Evolutionary conservation across 2,329 filamentous ascomycete species (phyloP), one percentile per base, ranked within the genome.

Genomic region (Microsporum audouinii): DNA sequence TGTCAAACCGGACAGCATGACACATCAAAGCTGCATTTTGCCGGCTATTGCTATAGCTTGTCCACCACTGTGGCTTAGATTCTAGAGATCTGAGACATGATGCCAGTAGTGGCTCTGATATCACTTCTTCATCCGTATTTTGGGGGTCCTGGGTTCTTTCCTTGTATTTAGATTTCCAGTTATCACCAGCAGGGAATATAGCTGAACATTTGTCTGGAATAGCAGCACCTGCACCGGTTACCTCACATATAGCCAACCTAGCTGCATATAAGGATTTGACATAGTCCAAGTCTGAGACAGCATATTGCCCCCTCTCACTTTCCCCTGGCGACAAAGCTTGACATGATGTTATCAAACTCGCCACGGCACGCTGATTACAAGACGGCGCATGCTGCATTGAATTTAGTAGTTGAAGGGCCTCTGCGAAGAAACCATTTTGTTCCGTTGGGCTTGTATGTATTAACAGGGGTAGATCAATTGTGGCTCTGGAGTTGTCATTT

Each of bases 1-100:
- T 77, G 59, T 84, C 80, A 47, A 78, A 73, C 41, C 84, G 78
- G 47, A 81, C 79, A 33, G 83, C 83, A 63, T 84, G 80, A 65
- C 85, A 88, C 65, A 87, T 82, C 17, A 83, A 72, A 49, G 83
- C 74, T 1, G 83, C 83, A 65, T 84, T 84, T 61, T 85, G 82
- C 60, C 79, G 77, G 61, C 78, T 82, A 69, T 84, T 85, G 65
- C 81, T 83, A 72, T 84, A 88, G 29, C 83, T 86, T 1, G 79
- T 85, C 84, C 84, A 87, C 69, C 77, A 81, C 51, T 84, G 82
- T 0, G 80, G 77, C 29, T 79, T 76, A 17, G 77, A 77, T 53
- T 80, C 79, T 1, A 88, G 70, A 3, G 78, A 78, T 53, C 73
- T 75, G 3, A 85, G 71, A 65, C 85, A 88, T 7, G 72, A 66